Evolutionary conservation across 2,329 filamentous ascomycete species (phyloP).

Genomic region (Bipolaris sorokiniana): DNA sequence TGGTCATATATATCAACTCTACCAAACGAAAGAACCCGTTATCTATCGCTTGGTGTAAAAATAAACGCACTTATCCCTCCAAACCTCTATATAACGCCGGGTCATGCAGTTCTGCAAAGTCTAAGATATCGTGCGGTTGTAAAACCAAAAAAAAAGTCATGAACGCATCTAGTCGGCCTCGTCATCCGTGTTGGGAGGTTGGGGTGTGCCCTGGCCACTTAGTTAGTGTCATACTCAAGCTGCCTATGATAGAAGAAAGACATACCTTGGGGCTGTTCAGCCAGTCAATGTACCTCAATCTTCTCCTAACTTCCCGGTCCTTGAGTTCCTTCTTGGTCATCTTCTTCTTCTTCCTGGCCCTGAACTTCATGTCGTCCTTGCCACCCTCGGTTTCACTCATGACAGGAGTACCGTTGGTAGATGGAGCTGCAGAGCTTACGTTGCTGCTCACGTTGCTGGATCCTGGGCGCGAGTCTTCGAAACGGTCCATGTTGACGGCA

Average conservation of each 20-base stretch:
- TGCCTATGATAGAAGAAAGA: not conserved
- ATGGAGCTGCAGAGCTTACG: conserved; percentile 46
- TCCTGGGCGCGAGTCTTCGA: conserved; percentile 79
- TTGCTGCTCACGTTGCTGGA: conserved; percentile 60
- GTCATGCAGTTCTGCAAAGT: conserved; percentile 28
- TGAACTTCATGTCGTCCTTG: conserved; percentile 81
- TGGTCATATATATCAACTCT: conserved; percentile 17
- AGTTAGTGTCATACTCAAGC: conserved; percentile 25
- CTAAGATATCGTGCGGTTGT: conserved; percentile 19
- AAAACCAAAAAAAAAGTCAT: conserved; percentile 18
- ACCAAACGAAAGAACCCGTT: conserved; percentile 12
- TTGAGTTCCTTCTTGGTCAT: conserved; percentile 95
- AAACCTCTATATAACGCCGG: conserved; percentile 29
- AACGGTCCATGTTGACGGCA: conserved; percentile 77
- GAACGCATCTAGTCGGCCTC: conserved; percentile 43
- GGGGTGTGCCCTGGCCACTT: conserved; percentile 45
- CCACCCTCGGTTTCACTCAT: conserved; percentile 87
- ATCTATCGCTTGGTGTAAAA: conserved; percentile 18
- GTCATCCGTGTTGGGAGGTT: conserved; percentile 50
- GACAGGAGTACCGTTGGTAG: conserved; percentile 65
- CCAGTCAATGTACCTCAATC: conserved; percentile 80
- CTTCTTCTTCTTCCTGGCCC: conserved; percentile 96
- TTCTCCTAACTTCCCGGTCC: conserved; percentile 84
- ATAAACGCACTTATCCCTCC: conserved; percentile 8
- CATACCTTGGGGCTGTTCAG: conserved; percentile 71